Base-by-base conservation (phyloP, 805 yeast species). In the Metschnikowia borealis region DNA sequence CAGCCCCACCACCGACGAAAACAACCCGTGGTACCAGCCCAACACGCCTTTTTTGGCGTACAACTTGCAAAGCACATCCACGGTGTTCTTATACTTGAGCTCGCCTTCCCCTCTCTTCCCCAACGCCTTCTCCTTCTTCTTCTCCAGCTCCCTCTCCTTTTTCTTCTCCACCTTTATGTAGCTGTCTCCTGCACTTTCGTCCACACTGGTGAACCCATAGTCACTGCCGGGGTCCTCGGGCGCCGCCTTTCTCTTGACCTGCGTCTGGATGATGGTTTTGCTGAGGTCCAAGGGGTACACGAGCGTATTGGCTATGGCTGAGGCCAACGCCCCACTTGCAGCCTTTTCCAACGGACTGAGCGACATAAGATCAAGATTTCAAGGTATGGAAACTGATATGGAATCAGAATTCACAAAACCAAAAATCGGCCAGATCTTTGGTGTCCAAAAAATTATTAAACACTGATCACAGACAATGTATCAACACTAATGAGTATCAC, bases 271-370 rank as follows among this genome's bases (percentile, higher is more conserved):
- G 51, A 84, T 73, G 0, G 94, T 86, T 63, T 87, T 87, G 54
- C 86, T 78, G 60, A 89, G 71, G 62, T 89, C 96, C 41, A 89
- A 68, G 0, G 96, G 96, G 61, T 89, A 89, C 1, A 89, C 91
- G 39, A 82, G 73, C 6, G 88, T 71, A 68, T 87, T 89, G 38
- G 96, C 96, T 45, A 86, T 64, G 20, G 84, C 84, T 1, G 95
- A 87, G 7, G 95, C 94, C 44, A 85, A 73, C 0, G 96, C 89
- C 0, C 96, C 96, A 45, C 87, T 82, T 14, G 87, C 76, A 0
- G 96, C 96, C 60, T 83, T 81, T 56, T 89, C 95, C 61, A 88
- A 69, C 6, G 88, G 85, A n/a, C 84, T 62, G 44, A 79, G 75
- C 11, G 58, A 41, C 58, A 55, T 55, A 6, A 15, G 29, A 35